Evolutionary conservation across 164 flowering plant species (phyloP), one percentile per base, ranked within the genome.

Genomic region (Aristolochia fimbriata): DNA sequence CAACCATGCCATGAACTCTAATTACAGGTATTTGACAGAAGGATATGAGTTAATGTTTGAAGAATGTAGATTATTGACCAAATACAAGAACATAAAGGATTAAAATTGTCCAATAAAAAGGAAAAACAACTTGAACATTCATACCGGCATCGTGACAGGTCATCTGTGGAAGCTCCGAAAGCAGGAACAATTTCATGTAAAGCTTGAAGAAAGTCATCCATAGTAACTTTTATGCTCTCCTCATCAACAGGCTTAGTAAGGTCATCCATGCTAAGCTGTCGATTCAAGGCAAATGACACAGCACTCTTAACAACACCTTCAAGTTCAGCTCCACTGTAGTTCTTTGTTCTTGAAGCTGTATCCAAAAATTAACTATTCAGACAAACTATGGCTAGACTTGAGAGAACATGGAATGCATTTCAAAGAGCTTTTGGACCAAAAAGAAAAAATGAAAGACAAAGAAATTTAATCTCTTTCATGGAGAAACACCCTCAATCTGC

Each of bases 281-380:
- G 70, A 67, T 93, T 90, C 73, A 93, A 73, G 61, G 99, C 99
- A 84, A 56, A 90, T 53, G 99, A 90, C 19, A 86, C 97, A 21
- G 99, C 99, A 85, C 99, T 93, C 83, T 86, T 93, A 10, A 86
- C 97, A 64, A 93, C 96, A 71, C 99, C 99, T 80, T 90, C 99
- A 72, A 93, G 94, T 69, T 93, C 99, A 11, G 99, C 97, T 19
- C 99, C 99, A 77, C 99, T 93, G 59, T 78, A 93, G 65, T 93
- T 93, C 76, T 93, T 93, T 60, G 99, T 90, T 64, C 89, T 82
- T 46, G 95, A 89, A 80, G 99, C 99, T 88, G 85, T 76, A 80
- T 13, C 24, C 50, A 65, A 19, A 62, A 65, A 37, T 27, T 27
- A 5, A 60, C 11, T 17, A 20, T 22, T 53, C 24, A 2, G 4